phyloP scores from a whole-genome alignment of 345 rosid species.

The Eucalyptus paniculata region DNA sequence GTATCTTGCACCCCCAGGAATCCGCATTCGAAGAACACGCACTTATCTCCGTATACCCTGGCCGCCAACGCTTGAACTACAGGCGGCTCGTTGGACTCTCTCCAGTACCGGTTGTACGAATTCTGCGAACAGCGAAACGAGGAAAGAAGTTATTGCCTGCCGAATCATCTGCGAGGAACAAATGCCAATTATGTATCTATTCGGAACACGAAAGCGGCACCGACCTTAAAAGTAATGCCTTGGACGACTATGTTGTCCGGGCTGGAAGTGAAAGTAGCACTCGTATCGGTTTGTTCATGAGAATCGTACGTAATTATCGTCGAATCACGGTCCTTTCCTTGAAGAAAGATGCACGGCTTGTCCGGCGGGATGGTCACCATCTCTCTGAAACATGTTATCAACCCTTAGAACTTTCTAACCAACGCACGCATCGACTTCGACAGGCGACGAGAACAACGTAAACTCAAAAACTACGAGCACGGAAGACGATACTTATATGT shows the following conservation, averaged over 20 bases:
- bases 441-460: not conserved
- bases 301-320: constrained; percentile 17
- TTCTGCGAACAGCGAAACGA: constrained; percentile 10
- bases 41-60: constrained; percentile 31
- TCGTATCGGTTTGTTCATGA: constrained; percentile 10
- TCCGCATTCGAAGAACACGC: constrained; percentile 27
- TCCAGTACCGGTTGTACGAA: constrained; percentile 10
- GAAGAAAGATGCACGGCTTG: constrained; percentile 28
- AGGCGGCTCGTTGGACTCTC: not conserved
- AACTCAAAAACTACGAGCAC: too few species aligned
- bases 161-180: not conserved
- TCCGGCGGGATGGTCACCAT: constrained; percentile 13
- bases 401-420: not conserved
- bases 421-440: not conserved
- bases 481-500: not conserved
- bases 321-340: constrained; percentile 10
- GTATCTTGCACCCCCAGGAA: constrained; percentile 57
- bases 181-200: not conserved
- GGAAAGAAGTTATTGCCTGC: not conserved
- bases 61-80: constrained; percentile 33
- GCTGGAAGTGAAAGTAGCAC: constrained; percentile 29
- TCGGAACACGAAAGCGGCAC: not conserved
- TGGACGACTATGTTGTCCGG: constrained; percentile 23
- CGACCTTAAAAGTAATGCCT: constrained; percentile 37
- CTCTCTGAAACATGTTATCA: constrained; percentile 11